phyloP scores from a whole-genome alignment of 495 filamentous ascomycete genomes.

The Chaetomium fimeti region DNA sequence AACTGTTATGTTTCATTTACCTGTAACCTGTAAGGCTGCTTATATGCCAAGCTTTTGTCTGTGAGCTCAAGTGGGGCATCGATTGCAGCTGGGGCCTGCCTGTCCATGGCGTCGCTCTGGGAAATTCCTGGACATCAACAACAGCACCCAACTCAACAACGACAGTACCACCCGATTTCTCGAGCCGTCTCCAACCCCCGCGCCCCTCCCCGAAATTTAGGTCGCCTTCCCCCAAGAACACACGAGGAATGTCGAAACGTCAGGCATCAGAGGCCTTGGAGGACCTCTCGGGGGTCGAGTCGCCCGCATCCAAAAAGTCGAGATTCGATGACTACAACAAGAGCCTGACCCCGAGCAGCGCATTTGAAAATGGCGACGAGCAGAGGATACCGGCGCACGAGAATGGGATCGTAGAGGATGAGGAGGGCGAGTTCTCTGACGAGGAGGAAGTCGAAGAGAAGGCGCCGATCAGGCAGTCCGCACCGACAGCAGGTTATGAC shows the following conservation, averaged over 20 bases:
- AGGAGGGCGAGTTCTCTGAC: slow-evolving; percentile 22
- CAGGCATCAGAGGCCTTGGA: slow-evolving; percentile 76
- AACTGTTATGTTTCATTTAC: neutral
- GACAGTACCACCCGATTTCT: neutral
- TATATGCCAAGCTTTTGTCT: slow-evolving; percentile 6
- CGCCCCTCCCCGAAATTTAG: neutral
- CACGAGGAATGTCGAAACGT: slow-evolving; percentile 56
- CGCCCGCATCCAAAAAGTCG: slow-evolving; percentile 74
- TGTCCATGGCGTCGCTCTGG: neutral
- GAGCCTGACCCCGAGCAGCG: slow-evolving; percentile 35
- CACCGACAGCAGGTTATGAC: slow-evolving; percentile 82
- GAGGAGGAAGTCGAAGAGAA: slow-evolving; percentile 51
- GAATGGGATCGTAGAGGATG: neutral
- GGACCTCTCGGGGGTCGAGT: slow-evolving; percentile 53
- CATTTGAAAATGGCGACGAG: slow-evolving; percentile 30
- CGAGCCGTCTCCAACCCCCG: neutral
- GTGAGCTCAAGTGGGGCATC: slow-evolving; percentile 15
- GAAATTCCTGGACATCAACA: slow-evolving; percentile 9
- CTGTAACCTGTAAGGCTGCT: neutral
- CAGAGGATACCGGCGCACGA: neutral
- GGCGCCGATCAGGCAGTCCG: slow-evolving; percentile 60
- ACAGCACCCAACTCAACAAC: slow-evolving; percentile 3
- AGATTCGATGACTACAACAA: slow-evolving; percentile 59
- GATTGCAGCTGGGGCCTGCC: slow-evolving; percentile 5
- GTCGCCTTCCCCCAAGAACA: neutral